Evolutionary conservation across 1,284 basidiomycete species (phyloP).

Genomic region (Boletus sp.): DNA sequence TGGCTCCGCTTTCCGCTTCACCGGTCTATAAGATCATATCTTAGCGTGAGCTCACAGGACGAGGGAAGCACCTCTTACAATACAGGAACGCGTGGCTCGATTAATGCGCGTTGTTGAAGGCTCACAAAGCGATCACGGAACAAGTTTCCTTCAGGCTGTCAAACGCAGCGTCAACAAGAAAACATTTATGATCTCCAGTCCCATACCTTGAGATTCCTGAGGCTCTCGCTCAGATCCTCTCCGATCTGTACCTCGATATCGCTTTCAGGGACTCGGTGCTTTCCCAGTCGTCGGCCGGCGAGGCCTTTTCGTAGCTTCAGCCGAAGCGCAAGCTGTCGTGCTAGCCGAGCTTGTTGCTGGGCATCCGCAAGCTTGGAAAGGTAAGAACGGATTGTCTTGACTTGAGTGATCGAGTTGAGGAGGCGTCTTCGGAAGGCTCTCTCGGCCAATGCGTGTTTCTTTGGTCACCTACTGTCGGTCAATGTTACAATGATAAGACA

Average conservation of each 20-base stretch:
- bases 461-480: background rate
- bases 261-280: conserved; percentile 67
- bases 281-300: conserved; percentile 68
- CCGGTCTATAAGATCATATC: conserved; percentile 33
- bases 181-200: background rate
- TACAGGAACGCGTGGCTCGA: conserved; percentile 73
- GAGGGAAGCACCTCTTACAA: conserved; percentile 45
- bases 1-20: conserved; percentile 51
- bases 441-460: conserved; percentile 66
- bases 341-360: conserved; percentile 43
- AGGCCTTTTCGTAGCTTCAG: conserved; percentile 45
- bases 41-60: conserved; percentile 5
- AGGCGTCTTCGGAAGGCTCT: conserved; percentile 56
- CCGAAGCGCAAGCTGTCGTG: conserved; percentile 37
- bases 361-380: conserved; percentile 39
- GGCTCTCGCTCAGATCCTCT: conserved; percentile 85
- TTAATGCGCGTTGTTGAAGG: conserved; percentile 72
- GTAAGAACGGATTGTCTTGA: conserved; percentile 49
- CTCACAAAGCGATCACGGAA: conserved; percentile 87
- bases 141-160: conserved; percentile 86
- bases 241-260: conserved; percentile 85
- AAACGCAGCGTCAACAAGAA: conserved; percentile 1
- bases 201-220: conserved; percentile 79
- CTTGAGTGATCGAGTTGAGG: conserved; percentile 51
- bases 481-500: background rate